phyloP scores from a whole-genome alignment of 805 yeast genomes.

The Spathaspora arborariae region DNA sequence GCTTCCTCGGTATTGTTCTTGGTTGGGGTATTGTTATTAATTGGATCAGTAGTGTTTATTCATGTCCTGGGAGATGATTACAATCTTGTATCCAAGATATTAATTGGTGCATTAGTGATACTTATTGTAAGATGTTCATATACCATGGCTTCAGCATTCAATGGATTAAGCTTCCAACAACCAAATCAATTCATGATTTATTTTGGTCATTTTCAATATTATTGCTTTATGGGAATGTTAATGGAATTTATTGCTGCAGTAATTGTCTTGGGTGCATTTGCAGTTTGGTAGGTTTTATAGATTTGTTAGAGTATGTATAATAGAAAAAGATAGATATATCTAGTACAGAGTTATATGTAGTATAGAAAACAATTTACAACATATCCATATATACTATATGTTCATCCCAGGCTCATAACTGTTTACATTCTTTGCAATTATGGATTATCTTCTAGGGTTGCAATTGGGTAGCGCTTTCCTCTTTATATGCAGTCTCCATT shows the following conservation, averaged over 20 bases:
- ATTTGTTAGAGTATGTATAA: neutral
- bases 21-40: slow-evolving; percentile 7
- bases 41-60: slow-evolving; percentile 2
- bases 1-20: slow-evolving; percentile 12
- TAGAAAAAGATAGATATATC: neutral
- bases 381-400: no score
- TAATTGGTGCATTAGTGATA: slow-evolving; percentile 7
- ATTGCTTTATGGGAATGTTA: slow-evolving; percentile 14
- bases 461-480: no score
- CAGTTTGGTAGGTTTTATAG: slow-evolving; percentile 1
- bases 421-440: no score
- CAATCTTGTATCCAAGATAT: neutral
- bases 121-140: slow-evolving; percentile 12
- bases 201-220: slow-evolving; percentile 12
- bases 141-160: slow-evolving; percentile 13
- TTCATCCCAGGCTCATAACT: no score
- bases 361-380: no score
- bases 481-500: no score
- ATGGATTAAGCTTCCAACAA: slow-evolving; percentile 5
- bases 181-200: slow-evolving; percentile 12
- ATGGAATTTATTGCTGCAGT: slow-evolving; percentile 2
- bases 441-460: no score
- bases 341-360: neutral
- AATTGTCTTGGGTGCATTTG: slow-evolving; percentile 3
- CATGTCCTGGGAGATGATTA: neutral